These are phyloP conservation scores for Colletotrichum paranaense DNA, from an alignment of 2,329 filamentous ascomycete genomes.

Conservation along the genomic window DNA sequence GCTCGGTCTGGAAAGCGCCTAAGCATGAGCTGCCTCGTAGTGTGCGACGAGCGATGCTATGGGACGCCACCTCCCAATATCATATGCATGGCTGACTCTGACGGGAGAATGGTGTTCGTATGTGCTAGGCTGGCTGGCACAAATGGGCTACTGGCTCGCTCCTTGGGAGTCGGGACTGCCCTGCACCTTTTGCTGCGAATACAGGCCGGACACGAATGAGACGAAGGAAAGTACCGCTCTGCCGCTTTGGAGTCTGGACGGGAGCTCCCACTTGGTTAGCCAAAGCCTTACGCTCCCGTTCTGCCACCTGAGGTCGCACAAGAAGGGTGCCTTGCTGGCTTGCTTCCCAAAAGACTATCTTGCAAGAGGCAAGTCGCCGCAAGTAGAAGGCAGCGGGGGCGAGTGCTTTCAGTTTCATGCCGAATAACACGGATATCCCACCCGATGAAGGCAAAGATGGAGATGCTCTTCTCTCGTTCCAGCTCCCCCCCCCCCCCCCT, in stretches of 20 bases:
- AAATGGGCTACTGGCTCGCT: background rate
- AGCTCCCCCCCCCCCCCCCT: too few relatives aligned
- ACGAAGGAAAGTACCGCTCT: background rate
- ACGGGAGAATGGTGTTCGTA: constrained; percentile 12
- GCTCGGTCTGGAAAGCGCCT: background rate
- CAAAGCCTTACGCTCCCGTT: background rate
- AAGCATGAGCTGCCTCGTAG: background rate
- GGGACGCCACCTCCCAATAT: constrained; percentile 35
- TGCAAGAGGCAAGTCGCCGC: constrained; percentile 13
- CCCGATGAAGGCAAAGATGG: background rate
- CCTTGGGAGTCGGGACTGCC: background rate
- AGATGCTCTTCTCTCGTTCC: background rate
- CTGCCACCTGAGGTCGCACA: constrained; percentile 18
- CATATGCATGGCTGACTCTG: constrained; percentile 32
- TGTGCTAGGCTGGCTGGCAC: background rate
- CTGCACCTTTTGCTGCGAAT: background rate
- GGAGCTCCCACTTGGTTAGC: background rate
- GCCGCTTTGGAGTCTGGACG: background rate
- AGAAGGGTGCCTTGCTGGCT: constrained; percentile 5
- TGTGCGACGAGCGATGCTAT: constrained; percentile 1
- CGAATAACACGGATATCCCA: too few relatives aligned
- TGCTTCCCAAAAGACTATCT: background rate
- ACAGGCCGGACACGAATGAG: background rate
- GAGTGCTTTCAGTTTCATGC: background rate
- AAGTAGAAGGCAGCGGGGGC: background rate